Base-by-base conservation (phyloP, 1,139 yeast genomes). In the Trichomonascaceae sp. region DNA sequence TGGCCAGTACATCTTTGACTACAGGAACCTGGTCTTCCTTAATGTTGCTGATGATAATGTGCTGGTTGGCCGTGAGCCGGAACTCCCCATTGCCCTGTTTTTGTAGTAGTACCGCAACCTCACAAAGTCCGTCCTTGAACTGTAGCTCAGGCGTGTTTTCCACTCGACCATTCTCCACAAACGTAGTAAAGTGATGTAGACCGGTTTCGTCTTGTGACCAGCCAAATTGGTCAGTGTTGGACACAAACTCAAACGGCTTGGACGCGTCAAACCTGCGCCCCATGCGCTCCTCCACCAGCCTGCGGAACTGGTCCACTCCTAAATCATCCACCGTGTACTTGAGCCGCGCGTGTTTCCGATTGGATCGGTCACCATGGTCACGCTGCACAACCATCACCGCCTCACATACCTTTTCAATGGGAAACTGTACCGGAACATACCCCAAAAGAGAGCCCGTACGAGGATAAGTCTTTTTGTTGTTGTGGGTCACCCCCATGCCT, bases 401-500 rank as follows among this genome's bases (percentile, higher is more conserved):
- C 59, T 89, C 96, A 58, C 94, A 82, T 14, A 76, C 95, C 41
- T 66, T 67, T 5, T 74, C 46, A 11, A 20, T 20, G 23, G 9
- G 6, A 6, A 8, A 8, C 23, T 20, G 9, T 6, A 20, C 11
- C 9, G 23, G 23, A 34, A 77, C 74, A 52, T 62, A 89, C 25
- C 97, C 98, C 46, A 87, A 70, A 60, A 76, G 62, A 16, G 93
- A 76, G 41, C 94, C 97, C 13, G 93, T 73, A 64, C 97, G 74
- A 48, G 98, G 98, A 52, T 89, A 89, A 0, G 98, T 89, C 69
- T 87, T 89, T 54, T 79, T 79, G 65, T 89, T 89, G 67, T 87
- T 87, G 60, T 89, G 98, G 23, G 97, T 89, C 27, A 93, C 72
- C 50, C 97, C 98, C 97, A 89, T 87, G 68, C 97, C 98, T 64